Percentiles rank a stretch among this genome's conserved stretches.
Evolutionary conservation across 306 rosid species (phyloP).

Genomic region (Astragalus glycyphyllos): DNA sequence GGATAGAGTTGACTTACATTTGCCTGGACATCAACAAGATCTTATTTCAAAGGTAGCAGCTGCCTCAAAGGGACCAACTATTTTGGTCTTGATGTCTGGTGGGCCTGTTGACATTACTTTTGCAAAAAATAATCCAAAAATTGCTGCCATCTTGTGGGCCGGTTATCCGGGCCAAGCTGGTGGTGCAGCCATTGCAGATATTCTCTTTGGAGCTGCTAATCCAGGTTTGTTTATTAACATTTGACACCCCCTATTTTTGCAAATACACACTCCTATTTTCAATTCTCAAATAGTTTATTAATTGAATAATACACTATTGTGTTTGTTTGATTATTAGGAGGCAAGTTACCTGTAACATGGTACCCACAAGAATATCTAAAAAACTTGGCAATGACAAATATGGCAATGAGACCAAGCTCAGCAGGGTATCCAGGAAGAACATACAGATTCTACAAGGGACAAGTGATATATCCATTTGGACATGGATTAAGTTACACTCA

Average conservation of each 20-base stretch:
- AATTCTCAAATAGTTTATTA: background rate
- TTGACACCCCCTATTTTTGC: no score
- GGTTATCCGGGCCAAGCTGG: constrained; percentile 97
- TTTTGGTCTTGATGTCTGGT: constrained; percentile 84
- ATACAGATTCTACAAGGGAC: constrained; percentile 80
- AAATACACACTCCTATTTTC: no score
- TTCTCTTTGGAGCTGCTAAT: constrained; percentile 63
- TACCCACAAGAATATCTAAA: constrained; percentile 74
- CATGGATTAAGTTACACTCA: constrained; percentile 70
- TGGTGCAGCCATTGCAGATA: constrained; percentile 84
- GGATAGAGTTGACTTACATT: constrained; percentile 63
- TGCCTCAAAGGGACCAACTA: constrained; percentile 75
- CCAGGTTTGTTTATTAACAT: constrained; percentile 55
- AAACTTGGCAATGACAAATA: constrained; percentile 78
- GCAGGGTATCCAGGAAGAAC: constrained; percentile 84
- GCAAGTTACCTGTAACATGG: constrained; percentile 91
- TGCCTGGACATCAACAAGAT: constrained; percentile 85
- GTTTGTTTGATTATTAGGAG: constrained; percentile 52
- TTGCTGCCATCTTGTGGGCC: constrained; percentile 72
- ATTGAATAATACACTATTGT: background rate
- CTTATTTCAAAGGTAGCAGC: constrained; percentile 74
- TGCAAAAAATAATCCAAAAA: constrained; percentile 60
- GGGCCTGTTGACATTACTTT: constrained; percentile 82
- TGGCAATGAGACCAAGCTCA: constrained; percentile 75
- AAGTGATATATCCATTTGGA: constrained; percentile 82